Evolutionary conservation across 176 grass and related monocot genomes (phyloP).

Genomic region (Dactylis glomerata): DNA sequence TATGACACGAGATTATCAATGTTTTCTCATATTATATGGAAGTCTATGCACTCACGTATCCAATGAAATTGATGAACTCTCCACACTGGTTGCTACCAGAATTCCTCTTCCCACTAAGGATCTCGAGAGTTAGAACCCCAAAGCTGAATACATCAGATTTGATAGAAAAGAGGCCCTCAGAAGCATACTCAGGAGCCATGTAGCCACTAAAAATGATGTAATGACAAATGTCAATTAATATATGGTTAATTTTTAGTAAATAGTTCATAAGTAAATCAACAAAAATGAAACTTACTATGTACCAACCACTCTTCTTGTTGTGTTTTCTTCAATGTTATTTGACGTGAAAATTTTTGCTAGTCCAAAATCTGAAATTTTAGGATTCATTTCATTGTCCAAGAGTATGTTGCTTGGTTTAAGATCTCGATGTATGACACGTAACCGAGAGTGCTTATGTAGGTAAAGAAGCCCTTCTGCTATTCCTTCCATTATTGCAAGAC

Average conservation of each 20-base stretch:
- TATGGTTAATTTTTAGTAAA: not conserved
- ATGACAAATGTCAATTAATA: not conserved
- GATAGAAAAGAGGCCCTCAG: not conserved
- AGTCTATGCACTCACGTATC: not conserved
- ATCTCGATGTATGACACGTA: conserved; percentile 43
- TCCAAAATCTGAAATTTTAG: conserved; percentile 38
- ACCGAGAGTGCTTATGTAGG: conserved; percentile 36
- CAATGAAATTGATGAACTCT: not conserved
- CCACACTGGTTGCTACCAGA: not conserved
- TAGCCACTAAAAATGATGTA: not conserved
- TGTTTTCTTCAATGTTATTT: conserved; percentile 21
- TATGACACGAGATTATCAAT: not conserved
- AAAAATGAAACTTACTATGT: conserved; percentile 44
- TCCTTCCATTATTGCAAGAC: not conserved
- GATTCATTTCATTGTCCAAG: conserved; percentile 31
- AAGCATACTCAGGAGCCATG: not conserved
- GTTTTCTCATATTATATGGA: not conserved
- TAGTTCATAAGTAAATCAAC: not conserved
- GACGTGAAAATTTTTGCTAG: conserved; percentile 36
- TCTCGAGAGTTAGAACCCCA: not conserved
- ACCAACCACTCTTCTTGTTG: conserved; percentile 32
- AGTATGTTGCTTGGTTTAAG: conserved; percentile 46
- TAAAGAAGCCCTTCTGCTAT: conserved; percentile 40
- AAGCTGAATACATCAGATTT: conserved; percentile 8
- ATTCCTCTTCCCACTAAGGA: not conserved